Base-by-base conservation (phyloP, 352 stramenopile species). In the Pythium coloratum region DNA sequence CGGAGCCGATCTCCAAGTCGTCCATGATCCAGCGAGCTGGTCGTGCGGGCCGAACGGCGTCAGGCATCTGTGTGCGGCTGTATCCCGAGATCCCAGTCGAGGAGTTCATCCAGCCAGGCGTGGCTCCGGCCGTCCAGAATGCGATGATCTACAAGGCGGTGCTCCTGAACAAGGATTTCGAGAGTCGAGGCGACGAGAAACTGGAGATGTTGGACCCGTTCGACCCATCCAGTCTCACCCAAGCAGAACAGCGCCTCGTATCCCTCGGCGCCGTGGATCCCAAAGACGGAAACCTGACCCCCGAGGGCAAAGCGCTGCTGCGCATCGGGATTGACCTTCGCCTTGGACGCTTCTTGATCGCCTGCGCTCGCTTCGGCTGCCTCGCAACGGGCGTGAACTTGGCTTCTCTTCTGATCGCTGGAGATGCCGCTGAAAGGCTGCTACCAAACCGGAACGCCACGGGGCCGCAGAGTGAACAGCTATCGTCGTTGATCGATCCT, bases 101-200 rank as follows among this genome's bases (percentile, higher is more conserved):
- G 6, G 62, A 64, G 1, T 20, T 46, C 30, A 64, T 59, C 40
- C 63, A 47, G 26, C 36, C 44, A 16, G 42, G 47, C 4, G 38
- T 54, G 14, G 49, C 34, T 9, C 69, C 64, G 20, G 65, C 18
- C 12, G 60, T 69, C 10, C 53, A 66, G 20, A 65, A 66, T 24
- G 14, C 64, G 18, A 72, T 72, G 59, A 76, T 76, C 44, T 72
- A 76, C 69, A 76, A 75, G 34, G 64, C 56, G 18, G 65, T 76
- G 2, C 40, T 76, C 6, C 42, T 76, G 6, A 59, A 70, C 50
- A 75, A 75, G 20, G 51, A 64, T 3, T 20, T 75, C 0, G 36
- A 69, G 42, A n/a, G 20, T n/a, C 24, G 42, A 16, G 49, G 38
- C 28, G 57, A 68, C 6, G 26, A 36, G 2, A 30, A 36, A 5